These are phyloP conservation scores for Santalum album DNA, from an alignment of 164 flowering plant species.

Conservation along the genomic window DNA sequence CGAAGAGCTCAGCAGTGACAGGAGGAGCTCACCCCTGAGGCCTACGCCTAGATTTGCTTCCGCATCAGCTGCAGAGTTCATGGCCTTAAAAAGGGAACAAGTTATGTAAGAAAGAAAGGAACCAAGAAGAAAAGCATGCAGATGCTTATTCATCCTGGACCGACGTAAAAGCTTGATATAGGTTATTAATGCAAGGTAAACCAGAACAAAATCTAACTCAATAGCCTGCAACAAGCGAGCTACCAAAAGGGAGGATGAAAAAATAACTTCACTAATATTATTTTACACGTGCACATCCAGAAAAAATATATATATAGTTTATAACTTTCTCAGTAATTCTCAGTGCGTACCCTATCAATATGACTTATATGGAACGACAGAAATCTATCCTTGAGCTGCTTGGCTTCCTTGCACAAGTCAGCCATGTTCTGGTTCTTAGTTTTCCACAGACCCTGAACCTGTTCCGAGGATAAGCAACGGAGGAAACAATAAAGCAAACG, in stretches of 20 bases:
- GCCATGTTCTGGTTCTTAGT: slow-evolving; percentile 1
- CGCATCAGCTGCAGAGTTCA: neutral
- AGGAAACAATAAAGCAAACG: neutral
- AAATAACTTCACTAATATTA: no score
- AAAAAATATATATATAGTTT: no score
- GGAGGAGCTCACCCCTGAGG: neutral
- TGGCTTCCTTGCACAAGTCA: neutral
- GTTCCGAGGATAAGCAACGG: neutral
- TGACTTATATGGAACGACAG: slow-evolving; percentile 1
- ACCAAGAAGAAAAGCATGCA: no score
- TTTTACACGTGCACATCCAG: no score
- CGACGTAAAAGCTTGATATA: no score
- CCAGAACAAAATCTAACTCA: no score
- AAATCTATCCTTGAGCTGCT: slow-evolving; percentile 1
- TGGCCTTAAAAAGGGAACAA: neutral
- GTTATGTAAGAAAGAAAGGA: neutral
- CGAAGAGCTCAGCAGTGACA: neutral
- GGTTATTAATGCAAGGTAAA: no score
- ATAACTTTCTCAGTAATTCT: no score
- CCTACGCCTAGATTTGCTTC: neutral
- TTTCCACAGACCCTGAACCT: neutral
- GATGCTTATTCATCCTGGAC: no score
- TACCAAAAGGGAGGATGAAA: no score
- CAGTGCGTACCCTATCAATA: neutral
- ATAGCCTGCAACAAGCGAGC: no score